Conservation (phyloP, 2,329 filamentous ascomycete species). For the Trichoderma sp. region DNA sequence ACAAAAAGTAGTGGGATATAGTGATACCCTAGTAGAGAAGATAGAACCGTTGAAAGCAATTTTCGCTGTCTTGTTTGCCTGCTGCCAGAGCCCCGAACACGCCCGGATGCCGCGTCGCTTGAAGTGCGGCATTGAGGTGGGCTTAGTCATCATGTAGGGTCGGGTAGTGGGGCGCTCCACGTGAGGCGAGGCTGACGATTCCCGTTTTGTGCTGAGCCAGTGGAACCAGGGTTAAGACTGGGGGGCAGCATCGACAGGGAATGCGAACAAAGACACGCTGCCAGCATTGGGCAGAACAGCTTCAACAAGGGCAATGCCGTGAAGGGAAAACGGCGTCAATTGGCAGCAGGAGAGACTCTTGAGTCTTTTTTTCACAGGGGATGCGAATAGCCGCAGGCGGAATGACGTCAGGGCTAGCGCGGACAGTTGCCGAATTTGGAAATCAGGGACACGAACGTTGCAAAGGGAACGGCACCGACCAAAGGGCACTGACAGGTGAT, state of each 20-base stretch:
- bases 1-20: not conserved
- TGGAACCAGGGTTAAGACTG: constrained; percentile 2
- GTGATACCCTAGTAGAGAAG: constrained; percentile 28
- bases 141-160: constrained; percentile 31
- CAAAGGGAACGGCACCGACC: not conserved
- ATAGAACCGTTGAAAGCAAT: not conserved
- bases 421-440: constrained; percentile 4
- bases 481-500: not conserved
- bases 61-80: not conserved
- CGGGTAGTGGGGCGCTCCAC: constrained; percentile 32
- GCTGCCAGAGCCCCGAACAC: not conserved
- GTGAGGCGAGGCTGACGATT: constrained; percentile 35
- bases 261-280: not conserved
- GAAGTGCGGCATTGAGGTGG: not conserved
- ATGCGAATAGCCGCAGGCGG: not conserved
- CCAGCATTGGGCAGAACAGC: not conserved
- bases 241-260: constrained; percentile 1
- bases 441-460: constrained; percentile 5
- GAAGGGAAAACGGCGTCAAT: not conserved
- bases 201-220: constrained; percentile 4
- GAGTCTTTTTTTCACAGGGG: not conserved
- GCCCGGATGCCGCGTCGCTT: not conserved
- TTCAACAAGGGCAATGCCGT: not conserved
- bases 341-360: not conserved
- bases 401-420: constrained; percentile 20